Conservation (phyloP, 1,284 basidiomycete species). For the Ustilago loliicola region DNA sequence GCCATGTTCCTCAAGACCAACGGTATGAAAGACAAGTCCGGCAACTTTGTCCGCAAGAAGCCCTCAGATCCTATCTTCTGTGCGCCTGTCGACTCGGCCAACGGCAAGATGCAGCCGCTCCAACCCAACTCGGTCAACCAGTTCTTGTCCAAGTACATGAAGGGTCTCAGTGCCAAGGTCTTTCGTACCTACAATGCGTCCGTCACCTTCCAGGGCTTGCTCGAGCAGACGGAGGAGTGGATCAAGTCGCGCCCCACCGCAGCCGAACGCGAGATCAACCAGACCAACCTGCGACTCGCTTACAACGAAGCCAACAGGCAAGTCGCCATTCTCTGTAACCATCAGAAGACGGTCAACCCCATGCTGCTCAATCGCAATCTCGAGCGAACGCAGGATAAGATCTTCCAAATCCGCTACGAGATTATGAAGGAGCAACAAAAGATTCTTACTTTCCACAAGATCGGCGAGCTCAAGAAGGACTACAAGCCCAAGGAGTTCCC, state of each 20-base stretch:
- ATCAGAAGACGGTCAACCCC: constrained; percentile 70
- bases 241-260: constrained; percentile 58
- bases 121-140: constrained; percentile 66
- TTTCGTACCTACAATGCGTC: constrained; percentile 71
- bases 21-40: constrained; percentile 60
- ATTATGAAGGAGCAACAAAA: constrained; percentile 69
- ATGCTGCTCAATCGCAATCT: constrained; percentile 58
- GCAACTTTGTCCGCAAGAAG: constrained; percentile 85
- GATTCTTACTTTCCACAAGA: constrained; percentile 73
- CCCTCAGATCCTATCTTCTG: constrained; percentile 90
- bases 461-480: constrained; percentile 75
- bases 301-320: constrained; percentile 70
- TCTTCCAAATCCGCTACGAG: constrained; percentile 66
- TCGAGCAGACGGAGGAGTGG: constrained; percentile 68
- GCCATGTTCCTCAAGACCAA: constrained; percentile 66
- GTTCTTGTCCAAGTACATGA: constrained; percentile 68
- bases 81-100: constrained; percentile 53
- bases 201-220: constrained; percentile 69
- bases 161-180: constrained; percentile 68
- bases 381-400: constrained; percentile 59
- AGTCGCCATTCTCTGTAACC: constrained; percentile 70
- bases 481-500: constrained; percentile 75
- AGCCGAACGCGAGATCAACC: constrained; percentile 64
- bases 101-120: constrained; percentile 55
- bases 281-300: constrained; percentile 63